Percentiles rank a stretch among this genome's conserved stretches.
Evolutionary conservation across 2,329 filamentous ascomycete species (phyloP).

Genomic region (Clarireedia paspali): DNA sequence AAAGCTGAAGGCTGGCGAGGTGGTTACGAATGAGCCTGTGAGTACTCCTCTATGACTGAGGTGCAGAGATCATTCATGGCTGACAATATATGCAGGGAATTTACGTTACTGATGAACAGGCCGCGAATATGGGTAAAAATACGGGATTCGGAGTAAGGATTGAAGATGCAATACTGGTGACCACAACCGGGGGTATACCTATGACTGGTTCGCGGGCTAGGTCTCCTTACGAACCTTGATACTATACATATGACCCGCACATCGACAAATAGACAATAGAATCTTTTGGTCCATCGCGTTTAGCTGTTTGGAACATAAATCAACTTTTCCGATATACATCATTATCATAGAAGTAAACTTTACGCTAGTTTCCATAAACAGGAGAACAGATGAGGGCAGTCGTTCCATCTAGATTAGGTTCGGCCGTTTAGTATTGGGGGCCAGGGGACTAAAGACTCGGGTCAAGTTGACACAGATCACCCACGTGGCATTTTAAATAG

Average conservation of each 20-base stretch:
- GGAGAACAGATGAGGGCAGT: no score
- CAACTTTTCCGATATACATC: no score
- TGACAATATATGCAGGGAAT: slow-evolving; percentile 35
- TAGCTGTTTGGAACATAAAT: no score
- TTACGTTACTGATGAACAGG: slow-evolving; percentile 39
- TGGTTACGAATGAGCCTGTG: slow-evolving; percentile 52
- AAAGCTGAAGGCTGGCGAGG: slow-evolving; percentile 47
- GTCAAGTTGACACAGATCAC: no score
- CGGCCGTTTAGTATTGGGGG: no score
- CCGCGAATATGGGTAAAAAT: slow-evolving; percentile 10
- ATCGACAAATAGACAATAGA: no score
- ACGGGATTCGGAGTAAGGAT: slow-evolving; percentile 54
- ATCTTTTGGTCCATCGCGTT: no score
- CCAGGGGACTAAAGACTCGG: no score
- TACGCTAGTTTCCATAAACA: no score
- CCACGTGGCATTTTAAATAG: no score
- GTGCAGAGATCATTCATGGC: not conserved
- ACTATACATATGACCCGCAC: not conserved
- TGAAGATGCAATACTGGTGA: slow-evolving; percentile 53
- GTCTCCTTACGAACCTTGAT: slow-evolving; percentile 22
- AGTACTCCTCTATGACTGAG: not conserved
- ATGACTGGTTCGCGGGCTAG: slow-evolving; percentile 21
- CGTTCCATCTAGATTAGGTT: no score
- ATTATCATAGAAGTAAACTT: no score
- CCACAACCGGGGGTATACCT: slow-evolving; percentile 38